Conservation (phyloP, 768 basidiomycete species). For the Boletellus ananas region DNA sequence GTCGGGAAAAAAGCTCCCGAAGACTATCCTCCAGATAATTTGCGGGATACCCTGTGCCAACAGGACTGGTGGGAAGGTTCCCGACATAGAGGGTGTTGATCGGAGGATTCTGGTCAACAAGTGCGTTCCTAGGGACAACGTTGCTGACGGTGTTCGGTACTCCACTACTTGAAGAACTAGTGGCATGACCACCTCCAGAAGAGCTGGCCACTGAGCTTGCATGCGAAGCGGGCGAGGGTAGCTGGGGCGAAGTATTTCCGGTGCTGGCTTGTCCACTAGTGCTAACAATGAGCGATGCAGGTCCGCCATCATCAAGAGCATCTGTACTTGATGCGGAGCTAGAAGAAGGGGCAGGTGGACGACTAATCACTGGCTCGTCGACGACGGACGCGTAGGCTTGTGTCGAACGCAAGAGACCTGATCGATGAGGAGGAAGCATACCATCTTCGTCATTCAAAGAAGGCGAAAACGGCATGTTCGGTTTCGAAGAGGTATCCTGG, state of each 20-base stretch:
- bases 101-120: slow-evolving; percentile 91
- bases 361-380: slow-evolving; percentile 26
- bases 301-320: slow-evolving; percentile 35
- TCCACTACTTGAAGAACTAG: slow-evolving; percentile 32
- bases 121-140: slow-evolving; percentile 34
- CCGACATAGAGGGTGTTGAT: slow-evolving; percentile 99
- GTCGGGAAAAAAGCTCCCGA: slow-evolving; percentile 73
- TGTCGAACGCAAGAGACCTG: slow-evolving; percentile 25
- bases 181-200: slow-evolving; percentile 25
- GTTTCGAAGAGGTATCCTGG: slow-evolving; percentile 23
- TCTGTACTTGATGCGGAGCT: slow-evolving; percentile 42
- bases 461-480: slow-evolving; percentile 21
- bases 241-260: slow-evolving; percentile 56
- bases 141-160: slow-evolving; percentile 18
- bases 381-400: slow-evolving; percentile 20
- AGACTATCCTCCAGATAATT: slow-evolving; percentile 86
- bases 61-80: slow-evolving; percentile 81
- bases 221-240: slow-evolving; percentile 73
- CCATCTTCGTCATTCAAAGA: slow-evolving; percentile 27
- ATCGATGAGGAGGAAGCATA: slow-evolving; percentile 32
- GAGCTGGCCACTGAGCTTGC: slow-evolving; percentile 47
- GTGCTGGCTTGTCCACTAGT: slow-evolving; percentile 37
- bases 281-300: slow-evolving; percentile 41
- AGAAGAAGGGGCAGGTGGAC: slow-evolving; percentile 35
- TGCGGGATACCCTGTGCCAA: slow-evolving; percentile 66